Conservation (phyloP, 176 grass and related monocot species). For the Otatea glauca region DNA sequence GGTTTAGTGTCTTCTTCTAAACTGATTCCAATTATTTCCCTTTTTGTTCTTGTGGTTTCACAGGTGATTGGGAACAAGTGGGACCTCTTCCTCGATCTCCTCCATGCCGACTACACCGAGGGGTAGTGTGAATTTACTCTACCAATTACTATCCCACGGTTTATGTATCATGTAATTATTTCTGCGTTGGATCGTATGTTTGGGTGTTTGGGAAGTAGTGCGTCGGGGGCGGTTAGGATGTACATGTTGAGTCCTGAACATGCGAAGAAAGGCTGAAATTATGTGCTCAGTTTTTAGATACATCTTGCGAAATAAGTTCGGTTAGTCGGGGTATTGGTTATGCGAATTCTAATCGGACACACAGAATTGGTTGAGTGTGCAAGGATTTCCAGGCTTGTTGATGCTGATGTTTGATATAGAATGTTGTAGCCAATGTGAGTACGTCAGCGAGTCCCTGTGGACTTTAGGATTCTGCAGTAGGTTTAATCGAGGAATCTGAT, state of each 20-base stretch:
- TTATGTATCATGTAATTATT: background rate
- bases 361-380: background rate
- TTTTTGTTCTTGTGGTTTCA: background rate
- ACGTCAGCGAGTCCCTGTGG: background rate
- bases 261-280: background rate
- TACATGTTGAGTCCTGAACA: background rate
- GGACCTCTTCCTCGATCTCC: conserved; percentile 72
- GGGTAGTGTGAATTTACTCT: conserved; percentile 32
- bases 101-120: conserved; percentile 69
- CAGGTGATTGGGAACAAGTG: conserved; percentile 85
- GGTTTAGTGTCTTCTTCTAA: background rate
- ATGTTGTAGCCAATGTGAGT: background rate
- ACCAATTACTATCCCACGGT: background rate
- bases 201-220: background rate
- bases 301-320: background rate
- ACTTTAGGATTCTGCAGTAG: background rate
- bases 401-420: background rate
- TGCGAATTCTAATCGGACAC: too few species aligned
- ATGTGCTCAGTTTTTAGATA: background rate
- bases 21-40: background rate
- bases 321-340: background rate
- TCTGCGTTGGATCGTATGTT: background rate
- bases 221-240: background rate
- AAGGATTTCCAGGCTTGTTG: too few species aligned
- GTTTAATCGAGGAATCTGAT: background rate